Evolutionary conservation across 805 yeast species (phyloP).

Genomic region (Ogataea degrootiae): DNA sequence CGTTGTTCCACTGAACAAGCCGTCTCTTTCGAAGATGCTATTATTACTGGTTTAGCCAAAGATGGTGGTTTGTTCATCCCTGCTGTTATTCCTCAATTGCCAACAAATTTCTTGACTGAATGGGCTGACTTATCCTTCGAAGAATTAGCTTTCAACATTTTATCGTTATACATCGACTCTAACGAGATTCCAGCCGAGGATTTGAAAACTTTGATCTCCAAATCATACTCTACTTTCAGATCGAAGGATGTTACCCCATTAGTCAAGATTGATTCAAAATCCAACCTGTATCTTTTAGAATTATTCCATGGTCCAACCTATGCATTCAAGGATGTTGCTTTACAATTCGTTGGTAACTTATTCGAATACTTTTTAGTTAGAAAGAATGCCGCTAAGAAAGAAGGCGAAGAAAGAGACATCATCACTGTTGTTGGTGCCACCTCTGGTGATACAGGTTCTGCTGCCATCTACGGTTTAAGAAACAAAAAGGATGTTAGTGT

Average conservation of each 20-base stretch:
- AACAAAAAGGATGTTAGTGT: conserved; percentile 98
- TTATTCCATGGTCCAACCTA: conserved; percentile 99
- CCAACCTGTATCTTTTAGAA: conserved; percentile 74
- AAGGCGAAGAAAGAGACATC: conserved; percentile 56
- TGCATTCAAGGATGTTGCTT: conserved; percentile 98
- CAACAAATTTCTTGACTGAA: conserved; percentile 44
- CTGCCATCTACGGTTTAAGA: conserved; percentile 96
- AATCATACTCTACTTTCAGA: conserved; percentile 89
- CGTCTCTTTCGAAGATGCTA: conserved; percentile 73
- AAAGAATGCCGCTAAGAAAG: conserved; percentile 51
- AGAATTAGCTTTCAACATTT: conserved; percentile 81
- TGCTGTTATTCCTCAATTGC: conserved; percentile 65
- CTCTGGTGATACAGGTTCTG: conserved; percentile 98
- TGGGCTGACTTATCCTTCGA: conserved; percentile 79
- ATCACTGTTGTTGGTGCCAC: conserved; percentile 99
- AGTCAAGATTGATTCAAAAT: conserved; percentile 44
- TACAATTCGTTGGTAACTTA: conserved; percentile 95
- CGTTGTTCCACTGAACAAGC: conserved; percentile 51
- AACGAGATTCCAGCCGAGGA: conserved; percentile 71
- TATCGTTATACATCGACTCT: conserved; percentile 72
- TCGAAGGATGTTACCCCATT: conserved; percentile 85
- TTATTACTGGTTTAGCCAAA: conserved; percentile 86
- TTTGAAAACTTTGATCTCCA: conserved; percentile 53
- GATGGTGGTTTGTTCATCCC: conserved; percentile 98
- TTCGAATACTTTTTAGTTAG: conserved; percentile 88